phyloP scores from a whole-genome alignment of 352 stramenopile genomes.

The Blastocystis hominis region DNA sequence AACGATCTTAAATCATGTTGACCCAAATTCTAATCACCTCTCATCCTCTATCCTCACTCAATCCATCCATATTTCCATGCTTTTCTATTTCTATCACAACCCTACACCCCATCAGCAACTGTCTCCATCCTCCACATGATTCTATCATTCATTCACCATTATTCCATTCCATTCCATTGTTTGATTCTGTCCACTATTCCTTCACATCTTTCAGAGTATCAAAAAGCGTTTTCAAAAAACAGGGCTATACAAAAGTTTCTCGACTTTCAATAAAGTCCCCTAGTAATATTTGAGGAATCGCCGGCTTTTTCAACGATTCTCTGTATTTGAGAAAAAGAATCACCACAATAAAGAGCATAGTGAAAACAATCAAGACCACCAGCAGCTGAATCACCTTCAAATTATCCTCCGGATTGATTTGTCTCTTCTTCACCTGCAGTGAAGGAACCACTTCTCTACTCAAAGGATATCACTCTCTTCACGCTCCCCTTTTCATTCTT shows the following conservation, averaged over 20 bases:
- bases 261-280: neutral
- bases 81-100: no score
- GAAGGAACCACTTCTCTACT: neutral
- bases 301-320: neutral
- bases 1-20: no score
- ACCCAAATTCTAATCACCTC: no score
- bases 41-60: no score
- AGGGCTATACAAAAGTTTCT: neutral
- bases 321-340: neutral
- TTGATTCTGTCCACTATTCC: no score
- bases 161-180: no score
- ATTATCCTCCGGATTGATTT: neutral
- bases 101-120: no score
- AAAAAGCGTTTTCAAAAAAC: constrained; percentile 27
- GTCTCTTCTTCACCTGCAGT: neutral
- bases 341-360: neutral
- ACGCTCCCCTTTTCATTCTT: neutral
- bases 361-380: neutral
- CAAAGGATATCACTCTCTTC: neutral
- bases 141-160: no score
- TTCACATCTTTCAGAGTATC: neutral
- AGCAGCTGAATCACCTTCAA: neutral
- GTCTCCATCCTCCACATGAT: no score
- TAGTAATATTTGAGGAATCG: neutral
- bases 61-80: no score